Evolutionary conservation across 176 grass and related monocot genomes (phyloP).

Genomic region (Elaeis guineensis): DNA sequence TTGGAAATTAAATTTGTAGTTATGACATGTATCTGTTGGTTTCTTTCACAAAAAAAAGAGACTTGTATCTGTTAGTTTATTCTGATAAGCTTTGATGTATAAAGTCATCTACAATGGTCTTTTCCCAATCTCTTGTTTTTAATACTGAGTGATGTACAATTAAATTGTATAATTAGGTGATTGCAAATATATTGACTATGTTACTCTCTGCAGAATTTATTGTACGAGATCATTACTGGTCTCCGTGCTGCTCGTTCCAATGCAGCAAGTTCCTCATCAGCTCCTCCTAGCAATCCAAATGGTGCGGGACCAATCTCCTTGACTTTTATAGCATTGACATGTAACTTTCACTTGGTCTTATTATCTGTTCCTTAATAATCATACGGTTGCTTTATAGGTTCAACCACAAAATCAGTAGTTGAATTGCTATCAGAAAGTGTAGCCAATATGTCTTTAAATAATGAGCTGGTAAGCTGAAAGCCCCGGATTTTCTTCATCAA

Average conservation of each 20-base stretch:
- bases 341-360: conserved; percentile 5
- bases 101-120: no score
- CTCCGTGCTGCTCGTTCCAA: conserved; percentile 52
- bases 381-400: conserved; percentile 29
- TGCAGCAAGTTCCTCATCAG: conserved; percentile 77
- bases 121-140: no score
- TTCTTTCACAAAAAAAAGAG: no score
- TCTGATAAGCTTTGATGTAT: no score
- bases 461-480: conserved; percentile 61
- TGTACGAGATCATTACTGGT: conserved; percentile 94
- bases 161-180: no score
- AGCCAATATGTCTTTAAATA: conserved; percentile 59
- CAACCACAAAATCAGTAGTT: conserved; percentile 89
- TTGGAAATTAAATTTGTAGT: no score
- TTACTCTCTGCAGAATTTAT: conserved; percentile 55
- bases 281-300: conserved; percentile 48
- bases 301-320: conserved; percentile 24
- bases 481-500: conserved; percentile 6
- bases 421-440: conserved; percentile 90
- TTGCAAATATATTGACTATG: conserved; percentile 12
- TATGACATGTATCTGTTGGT: no score
- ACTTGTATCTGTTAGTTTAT: no score
- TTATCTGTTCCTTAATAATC: conserved; percentile 5
- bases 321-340: neutral
- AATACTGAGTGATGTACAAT: no score